phyloP scores from a whole-genome alignment of 371 early-diverging fungal genomes.

The Thermomucor indicae-seudaticae region DNA sequence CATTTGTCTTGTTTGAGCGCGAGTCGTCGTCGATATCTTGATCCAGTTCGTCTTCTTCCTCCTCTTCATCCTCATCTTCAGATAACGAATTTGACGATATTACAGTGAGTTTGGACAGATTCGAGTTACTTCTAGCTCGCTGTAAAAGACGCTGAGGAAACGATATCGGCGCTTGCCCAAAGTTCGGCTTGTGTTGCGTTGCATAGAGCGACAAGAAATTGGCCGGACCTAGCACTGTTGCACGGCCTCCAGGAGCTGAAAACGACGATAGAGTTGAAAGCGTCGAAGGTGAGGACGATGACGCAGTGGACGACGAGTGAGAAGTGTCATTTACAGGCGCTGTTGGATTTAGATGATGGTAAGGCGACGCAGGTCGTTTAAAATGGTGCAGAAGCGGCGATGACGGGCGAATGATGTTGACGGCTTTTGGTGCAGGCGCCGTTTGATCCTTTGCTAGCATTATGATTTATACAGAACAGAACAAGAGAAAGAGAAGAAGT shows the following conservation, averaged over 20 bases:
- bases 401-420: conserved; percentile 22
- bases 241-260: conserved; percentile 8
- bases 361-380: conserved; percentile 10
- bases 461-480: neutral
- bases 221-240: conserved; percentile 11
- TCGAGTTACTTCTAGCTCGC: conserved; percentile 15
- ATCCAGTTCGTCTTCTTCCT: conserved; percentile 8
- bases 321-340: conserved; percentile 3
- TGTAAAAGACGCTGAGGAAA: conserved; percentile 10
- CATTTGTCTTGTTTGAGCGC: conserved; percentile 8
- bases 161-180: too few species aligned
- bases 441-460: conserved; percentile 16
- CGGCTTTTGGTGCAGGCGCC: conserved; percentile 17
- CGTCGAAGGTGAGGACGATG: conserved; percentile 17
- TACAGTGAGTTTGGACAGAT: conserved; percentile 8
- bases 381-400: conserved; percentile 17
- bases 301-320: conserved; percentile 11
- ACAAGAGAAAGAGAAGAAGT: neutral
- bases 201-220: conserved; percentile 13
- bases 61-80: conserved; percentile 3
- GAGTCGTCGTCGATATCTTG: neutral
- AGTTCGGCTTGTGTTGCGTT: conserved; percentile 8
- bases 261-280: conserved; percentile 13
- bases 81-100: conserved; percentile 1
- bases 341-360: conserved; percentile 1